Percentiles rank a stretch among this genome's conserved stretches.
phyloP scores from a whole-genome alignment of 148 eudicot species.

The Amaranthus cruentus region DNA sequence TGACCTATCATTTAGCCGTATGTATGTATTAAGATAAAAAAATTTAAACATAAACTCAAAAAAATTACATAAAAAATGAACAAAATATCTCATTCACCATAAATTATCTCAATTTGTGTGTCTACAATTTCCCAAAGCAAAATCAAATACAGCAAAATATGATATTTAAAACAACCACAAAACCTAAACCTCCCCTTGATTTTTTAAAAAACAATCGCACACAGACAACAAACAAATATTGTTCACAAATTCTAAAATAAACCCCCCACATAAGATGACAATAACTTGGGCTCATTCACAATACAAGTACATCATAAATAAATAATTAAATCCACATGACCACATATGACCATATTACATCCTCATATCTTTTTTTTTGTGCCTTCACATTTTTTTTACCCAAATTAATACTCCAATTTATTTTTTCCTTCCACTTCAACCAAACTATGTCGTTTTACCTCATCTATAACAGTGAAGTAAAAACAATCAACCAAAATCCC shows the following conservation, averaged over 20 bases:
- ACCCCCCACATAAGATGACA: not conserved
- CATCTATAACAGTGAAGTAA: constrained; percentile 22
- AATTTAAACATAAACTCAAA: not conserved
- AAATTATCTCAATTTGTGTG: constrained; percentile 11
- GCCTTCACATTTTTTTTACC: not conserved
- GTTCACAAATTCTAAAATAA: not conserved
- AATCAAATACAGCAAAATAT: not conserved
- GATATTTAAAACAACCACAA: not conserved
- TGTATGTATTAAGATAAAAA: not conserved
- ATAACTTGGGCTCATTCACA: constrained; percentile 2
- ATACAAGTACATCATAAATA: constrained; percentile 1
- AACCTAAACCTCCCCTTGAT: not conserved
- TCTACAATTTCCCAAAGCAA: constrained; percentile 13
- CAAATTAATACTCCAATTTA: constrained; percentile 7
- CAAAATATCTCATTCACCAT: not conserved
- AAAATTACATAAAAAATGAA: not conserved
- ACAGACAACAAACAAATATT: not conserved
- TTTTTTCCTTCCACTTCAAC: not conserved
- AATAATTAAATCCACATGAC: not conserved
- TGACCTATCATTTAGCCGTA: too few species aligned
- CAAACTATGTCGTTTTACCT: constrained; percentile 13
- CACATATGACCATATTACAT: not conserved
- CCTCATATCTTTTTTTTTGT: not conserved
- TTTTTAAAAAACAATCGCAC: not conserved
- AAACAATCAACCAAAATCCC: constrained; percentile 32